A percentile compares a stretch with the other conserved stretches of the same genome.
Conservation (phyloP, 225 moss, liverwort and hornwort genomes). For the Bryum argenteum region DNA sequence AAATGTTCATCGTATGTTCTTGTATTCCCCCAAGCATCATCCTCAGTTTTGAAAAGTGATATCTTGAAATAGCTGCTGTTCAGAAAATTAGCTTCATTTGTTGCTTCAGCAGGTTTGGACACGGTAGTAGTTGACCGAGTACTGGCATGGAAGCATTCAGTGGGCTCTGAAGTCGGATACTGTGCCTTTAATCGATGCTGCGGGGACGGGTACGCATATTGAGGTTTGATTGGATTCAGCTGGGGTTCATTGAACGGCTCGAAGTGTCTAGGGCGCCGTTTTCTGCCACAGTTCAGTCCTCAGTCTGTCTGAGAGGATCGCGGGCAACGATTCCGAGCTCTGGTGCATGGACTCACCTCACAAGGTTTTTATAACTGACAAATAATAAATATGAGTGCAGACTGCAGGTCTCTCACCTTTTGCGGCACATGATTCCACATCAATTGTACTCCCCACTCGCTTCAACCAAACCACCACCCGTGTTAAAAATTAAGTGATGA, state of each 20-base stretch:
- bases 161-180: not conserved
- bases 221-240: not conserved
- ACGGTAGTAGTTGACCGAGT: not conserved
- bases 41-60: not conserved
- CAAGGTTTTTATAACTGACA: not conserved
- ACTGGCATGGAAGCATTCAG: not conserved
- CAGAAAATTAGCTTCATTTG: not conserved
- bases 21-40: not conserved
- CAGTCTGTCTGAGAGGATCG: not conserved
- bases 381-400: not conserved
- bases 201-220: not conserved
- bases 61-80: not conserved
- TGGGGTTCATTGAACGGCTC: not conserved
- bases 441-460: not conserved
- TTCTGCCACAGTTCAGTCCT: not conserved
- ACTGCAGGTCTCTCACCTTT: slow-evolving; percentile 1
- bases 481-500: not conserved
- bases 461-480: not conserved
- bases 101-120: not conserved
- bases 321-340: not conserved
- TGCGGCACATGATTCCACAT: slow-evolving; percentile 3
- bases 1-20: not conserved
- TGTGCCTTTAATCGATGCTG: not conserved
- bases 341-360: not conserved
- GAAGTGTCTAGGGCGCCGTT: not conserved